These are phyloP conservation scores for Suhomyces vadensis DNA, from an alignment of 805 yeast genomes.

Conservation along the genomic window DNA sequence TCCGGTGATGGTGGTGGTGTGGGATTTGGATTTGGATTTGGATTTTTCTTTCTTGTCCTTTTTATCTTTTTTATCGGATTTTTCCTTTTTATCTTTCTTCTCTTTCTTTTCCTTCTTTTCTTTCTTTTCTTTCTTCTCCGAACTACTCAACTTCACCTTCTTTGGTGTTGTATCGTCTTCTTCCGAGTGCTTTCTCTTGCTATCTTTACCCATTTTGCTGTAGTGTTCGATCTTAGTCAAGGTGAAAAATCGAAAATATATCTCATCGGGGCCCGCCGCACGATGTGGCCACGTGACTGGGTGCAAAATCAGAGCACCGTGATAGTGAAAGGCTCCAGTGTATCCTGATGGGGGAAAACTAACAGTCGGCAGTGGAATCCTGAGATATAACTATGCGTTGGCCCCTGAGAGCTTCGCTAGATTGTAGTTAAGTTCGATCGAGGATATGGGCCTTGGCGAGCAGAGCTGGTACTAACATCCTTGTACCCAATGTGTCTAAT, in stretches of 20 bases:
- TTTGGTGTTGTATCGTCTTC: constrained; percentile 26
- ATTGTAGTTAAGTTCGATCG: too few species aligned
- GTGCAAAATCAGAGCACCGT: not conserved
- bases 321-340: too few species aligned
- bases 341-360: too few species aligned
- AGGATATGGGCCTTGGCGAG: too few species aligned
- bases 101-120: constrained; percentile 38
- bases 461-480: too few species aligned
- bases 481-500: too few species aligned
- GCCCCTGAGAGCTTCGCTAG: too few species aligned
- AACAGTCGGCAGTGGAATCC: too few species aligned
- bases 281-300: constrained; percentile 5
- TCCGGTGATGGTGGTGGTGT: constrained; percentile 12
- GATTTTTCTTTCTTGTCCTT: constrained; percentile 29
- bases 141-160: constrained; percentile 31
- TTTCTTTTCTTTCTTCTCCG: constrained; percentile 42
- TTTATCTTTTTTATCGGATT: constrained; percentile 35
- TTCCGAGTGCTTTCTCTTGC: constrained; percentile 29
- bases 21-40: constrained; percentile 10
- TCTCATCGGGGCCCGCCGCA: constrained; percentile 4
- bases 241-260: constrained; percentile 6
- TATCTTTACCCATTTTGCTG: constrained; percentile 19
- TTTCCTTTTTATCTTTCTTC: constrained; percentile 42
- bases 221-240: not conserved
- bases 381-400: too few species aligned